Evolutionary conservation across 768 basidiomycete species (phyloP).

Genomic region (Suillus hirtellus): DNA sequence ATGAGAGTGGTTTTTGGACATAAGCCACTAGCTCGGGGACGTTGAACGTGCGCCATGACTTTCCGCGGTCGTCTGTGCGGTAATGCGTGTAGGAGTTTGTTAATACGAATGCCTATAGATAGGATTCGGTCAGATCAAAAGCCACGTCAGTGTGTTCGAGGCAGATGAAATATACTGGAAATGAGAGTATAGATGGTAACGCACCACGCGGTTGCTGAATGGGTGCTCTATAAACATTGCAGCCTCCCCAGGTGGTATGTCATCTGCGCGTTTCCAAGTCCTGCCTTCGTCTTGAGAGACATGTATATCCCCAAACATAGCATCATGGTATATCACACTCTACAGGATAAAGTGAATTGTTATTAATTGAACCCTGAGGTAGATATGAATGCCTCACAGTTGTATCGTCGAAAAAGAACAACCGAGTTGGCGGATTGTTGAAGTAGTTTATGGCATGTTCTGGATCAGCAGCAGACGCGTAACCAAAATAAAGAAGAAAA

Average conservation of each 20-base stretch:
- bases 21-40: conserved; percentile 52
- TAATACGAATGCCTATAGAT: conserved; percentile 78
- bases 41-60: conserved; percentile 82
- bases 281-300: conserved; percentile 90
- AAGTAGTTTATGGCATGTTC: conserved; percentile 54
- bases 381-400: conserved; percentile 53
- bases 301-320: conserved; percentile 62
- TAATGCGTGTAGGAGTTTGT: conserved; percentile 78
- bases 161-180: conserved; percentile 8
- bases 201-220: conserved; percentile 72
- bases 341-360: conserved; percentile 24
- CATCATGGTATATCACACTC: conserved; percentile 83
- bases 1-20: conserved; percentile 70
- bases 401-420: conserved; percentile 95
- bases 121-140: conserved; percentile 5
- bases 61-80: conserved; percentile 84
- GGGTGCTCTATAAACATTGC: conserved; percentile 85
- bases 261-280: conserved; percentile 51
- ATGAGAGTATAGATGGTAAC: conserved; percentile 22
- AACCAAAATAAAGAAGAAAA: conserved; percentile 24
- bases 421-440: conserved; percentile 66
- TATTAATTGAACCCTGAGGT: conserved; percentile 1
- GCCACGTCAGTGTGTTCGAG: not conserved
- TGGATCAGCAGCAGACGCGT: conserved; percentile 44
- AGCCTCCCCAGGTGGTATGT: conserved; percentile 57